A percentile compares a stretch with the other conserved stretches of the same genome.
These are phyloP conservation scores for Hypoxylon sp. DNA, from an alignment of 2,329 filamentous ascomycete genomes.

Conservation along the genomic window DNA sequence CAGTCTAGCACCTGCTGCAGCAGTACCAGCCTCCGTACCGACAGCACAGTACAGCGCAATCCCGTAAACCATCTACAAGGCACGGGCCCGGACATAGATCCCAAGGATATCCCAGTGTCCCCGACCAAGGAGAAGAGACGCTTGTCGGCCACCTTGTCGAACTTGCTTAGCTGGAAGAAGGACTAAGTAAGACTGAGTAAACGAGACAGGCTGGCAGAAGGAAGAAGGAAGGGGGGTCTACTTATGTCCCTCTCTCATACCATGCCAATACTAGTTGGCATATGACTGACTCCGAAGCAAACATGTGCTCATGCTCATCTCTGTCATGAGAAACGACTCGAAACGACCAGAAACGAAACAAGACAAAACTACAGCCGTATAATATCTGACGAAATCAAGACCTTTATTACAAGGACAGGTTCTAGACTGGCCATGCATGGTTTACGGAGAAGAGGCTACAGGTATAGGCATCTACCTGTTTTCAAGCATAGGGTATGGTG, in stretches of 20 bases:
- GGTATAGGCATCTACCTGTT: too few relatives aligned
- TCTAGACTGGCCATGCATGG: constrained; percentile 27
- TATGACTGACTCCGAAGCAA: not conserved
- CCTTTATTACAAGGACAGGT: constrained; percentile 19
- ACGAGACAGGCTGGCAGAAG: too few relatives aligned
- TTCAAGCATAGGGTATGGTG: constrained; percentile 10
- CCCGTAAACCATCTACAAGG: constrained; percentile 48
- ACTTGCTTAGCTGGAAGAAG: constrained; percentile 40
- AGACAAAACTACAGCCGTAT: constrained; percentile 7
- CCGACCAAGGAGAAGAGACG: constrained; percentile 32
- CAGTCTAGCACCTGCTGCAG: constrained; percentile 26
- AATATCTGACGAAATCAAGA: constrained; percentile 7
- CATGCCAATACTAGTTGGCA: not conserved
- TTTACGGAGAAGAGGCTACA: constrained; percentile 11
- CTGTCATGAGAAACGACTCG: constrained; percentile 17
- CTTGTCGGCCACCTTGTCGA: constrained; percentile 35
- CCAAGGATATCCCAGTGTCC: constrained; percentile 31
- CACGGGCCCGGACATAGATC: constrained; percentile 38
- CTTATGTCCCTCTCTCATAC: not conserved
- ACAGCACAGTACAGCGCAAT: constrained; percentile 43
- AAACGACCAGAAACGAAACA: constrained; percentile 10
- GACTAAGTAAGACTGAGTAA: constrained; percentile 25
- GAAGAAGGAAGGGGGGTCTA: too few relatives aligned
- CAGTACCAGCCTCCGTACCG: constrained; percentile 22
- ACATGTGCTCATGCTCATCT: not conserved